These are phyloP conservation scores for Fusarium phyllophilum DNA, from an alignment of 2,329 filamentous ascomycete genomes.

Conservation along the genomic window DNA sequence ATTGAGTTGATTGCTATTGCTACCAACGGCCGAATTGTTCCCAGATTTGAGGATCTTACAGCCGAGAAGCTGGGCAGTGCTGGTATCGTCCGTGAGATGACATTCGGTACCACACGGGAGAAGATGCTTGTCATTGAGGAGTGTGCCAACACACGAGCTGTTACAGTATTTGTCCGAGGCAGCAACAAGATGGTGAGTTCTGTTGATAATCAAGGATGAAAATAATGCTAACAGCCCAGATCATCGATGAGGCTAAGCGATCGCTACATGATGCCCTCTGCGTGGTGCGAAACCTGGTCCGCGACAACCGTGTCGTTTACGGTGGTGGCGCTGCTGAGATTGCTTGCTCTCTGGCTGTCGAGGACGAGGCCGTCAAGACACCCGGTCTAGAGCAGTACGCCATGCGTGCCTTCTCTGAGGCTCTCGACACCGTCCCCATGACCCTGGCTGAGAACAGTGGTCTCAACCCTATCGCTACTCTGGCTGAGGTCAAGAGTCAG, in stretches of 20 bases:
- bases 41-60: constrained; percentile 93
- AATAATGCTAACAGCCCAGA: constrained; percentile 61
- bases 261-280: constrained; percentile 97
- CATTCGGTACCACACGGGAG: constrained; percentile 95
- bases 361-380: constrained; percentile 93
- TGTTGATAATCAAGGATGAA: background rate
- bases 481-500: constrained; percentile 94
- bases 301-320: constrained; percentile 96
- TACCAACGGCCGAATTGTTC: constrained; percentile 97
- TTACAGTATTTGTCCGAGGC: constrained; percentile 94
- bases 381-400: constrained; percentile 98
- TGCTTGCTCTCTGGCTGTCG: constrained; percentile 94
- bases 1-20: constrained; percentile 99
- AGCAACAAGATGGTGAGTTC: constrained; percentile 96
- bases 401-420: constrained; percentile 97
- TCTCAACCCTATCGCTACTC: constrained; percentile 92
- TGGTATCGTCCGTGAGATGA: constrained; percentile 92
- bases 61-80: constrained; percentile 90
- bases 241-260: constrained; percentile 98
- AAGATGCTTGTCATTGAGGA: constrained; percentile 99
- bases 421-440: constrained; percentile 93
- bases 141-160: constrained; percentile 95
- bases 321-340: constrained; percentile 97
- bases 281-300: constrained; percentile 95
- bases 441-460: constrained; percentile 97